Evolutionary conservation across 2,329 filamentous ascomycete species (phyloP).

Genomic region (Eutypella sp.): DNA sequence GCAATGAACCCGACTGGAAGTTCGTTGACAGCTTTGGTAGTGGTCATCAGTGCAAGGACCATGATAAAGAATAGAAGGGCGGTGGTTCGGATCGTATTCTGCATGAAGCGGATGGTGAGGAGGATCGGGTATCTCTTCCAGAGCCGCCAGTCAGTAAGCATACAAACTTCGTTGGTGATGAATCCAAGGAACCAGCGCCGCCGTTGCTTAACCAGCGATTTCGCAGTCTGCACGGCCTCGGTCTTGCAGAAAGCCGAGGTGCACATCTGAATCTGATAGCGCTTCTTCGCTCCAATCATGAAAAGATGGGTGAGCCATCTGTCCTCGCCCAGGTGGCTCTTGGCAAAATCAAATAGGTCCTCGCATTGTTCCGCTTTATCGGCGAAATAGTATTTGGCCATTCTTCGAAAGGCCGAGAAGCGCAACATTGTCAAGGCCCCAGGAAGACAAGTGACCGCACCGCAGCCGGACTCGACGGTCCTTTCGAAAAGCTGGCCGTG

Average conservation of each 20-base stretch:
- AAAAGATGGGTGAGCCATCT: conserved; percentile 96
- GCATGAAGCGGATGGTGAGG: conserved; percentile 82
- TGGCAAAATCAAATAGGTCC: conserved; percentile 93
- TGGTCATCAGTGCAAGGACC: conserved; percentile 79
- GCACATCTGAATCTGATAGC: conserved; percentile 96
- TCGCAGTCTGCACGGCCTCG: conserved; percentile 86
- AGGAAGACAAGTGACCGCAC: conserved; percentile 88
- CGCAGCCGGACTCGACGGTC: conserved; percentile 90
- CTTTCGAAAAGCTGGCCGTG: conserved; percentile 95
- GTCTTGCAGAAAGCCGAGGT: conserved; percentile 98
- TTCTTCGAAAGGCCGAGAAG: conserved; percentile 91
- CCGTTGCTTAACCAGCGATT: conserved; percentile 84
- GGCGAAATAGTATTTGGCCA: conserved; percentile 98
- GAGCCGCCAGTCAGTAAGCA: conserved; percentile 89
- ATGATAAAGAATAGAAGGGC: conserved; percentile 93
- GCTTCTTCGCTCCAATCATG: conserved; percentile 92
- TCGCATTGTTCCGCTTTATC: conserved; percentile 95
- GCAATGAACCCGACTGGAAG: conserved; percentile 91
- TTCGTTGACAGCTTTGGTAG: conserved; percentile 70
- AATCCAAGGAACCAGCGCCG: conserved; percentile 96
- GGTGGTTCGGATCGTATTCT: conserved; percentile 93
- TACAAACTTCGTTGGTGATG: conserved; percentile 96
- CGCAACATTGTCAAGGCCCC: conserved; percentile 93
- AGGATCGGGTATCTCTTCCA: conserved; percentile 90
- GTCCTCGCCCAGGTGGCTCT: conserved; percentile 92